These are phyloP conservation scores for Aspergillus vadensis DNA, from an alignment of 2,329 filamentous ascomycete species.

Conservation along the genomic window DNA sequence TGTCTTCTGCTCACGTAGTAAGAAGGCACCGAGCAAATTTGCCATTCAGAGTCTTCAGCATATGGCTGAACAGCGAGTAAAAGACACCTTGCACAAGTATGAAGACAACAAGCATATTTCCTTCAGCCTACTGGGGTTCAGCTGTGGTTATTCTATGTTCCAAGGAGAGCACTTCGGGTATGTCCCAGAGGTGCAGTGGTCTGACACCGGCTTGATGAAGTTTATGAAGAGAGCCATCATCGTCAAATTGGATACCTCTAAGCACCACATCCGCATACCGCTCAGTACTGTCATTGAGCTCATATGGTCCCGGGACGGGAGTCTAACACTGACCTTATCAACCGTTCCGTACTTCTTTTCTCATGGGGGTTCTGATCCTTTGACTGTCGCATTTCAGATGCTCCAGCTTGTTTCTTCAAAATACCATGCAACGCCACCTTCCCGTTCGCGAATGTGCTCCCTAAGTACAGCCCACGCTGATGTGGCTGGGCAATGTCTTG, in stretches of 20 bases:
- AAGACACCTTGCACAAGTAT: constrained; percentile 17
- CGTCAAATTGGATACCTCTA: constrained; percentile 33
- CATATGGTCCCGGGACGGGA: constrained; percentile 41
- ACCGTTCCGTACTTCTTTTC: constrained; percentile 56
- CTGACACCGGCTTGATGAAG: constrained; percentile 25
- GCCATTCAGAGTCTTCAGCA: constrained; percentile 41
- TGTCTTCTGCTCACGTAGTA: constrained; percentile 37
- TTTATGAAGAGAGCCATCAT: constrained; percentile 51
- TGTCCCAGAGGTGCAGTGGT: constrained; percentile 30
- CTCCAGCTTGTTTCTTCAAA: background rate
- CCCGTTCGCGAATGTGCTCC: constrained; percentile 9
- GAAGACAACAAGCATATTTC: constrained; percentile 16
- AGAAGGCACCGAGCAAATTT: constrained; percentile 38
- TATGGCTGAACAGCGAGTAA: constrained; percentile 28
- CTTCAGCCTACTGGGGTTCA: constrained; percentile 25
- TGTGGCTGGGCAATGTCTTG: constrained; percentile 36
- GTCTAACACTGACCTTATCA: constrained; percentile 54
- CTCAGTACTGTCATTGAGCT: constrained; percentile 54
- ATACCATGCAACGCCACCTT: background rate
- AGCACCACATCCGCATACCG: constrained; percentile 51
- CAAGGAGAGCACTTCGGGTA: constrained; percentile 43
- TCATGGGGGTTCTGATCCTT: background rate
- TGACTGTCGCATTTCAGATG: background rate
- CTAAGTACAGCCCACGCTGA: constrained; percentile 9
- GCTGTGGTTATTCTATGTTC: constrained; percentile 54